Base-by-base conservation (phyloP, 495 filamentous ascomycete genomes). In the Penicillium psychrofluorescens region DNA sequence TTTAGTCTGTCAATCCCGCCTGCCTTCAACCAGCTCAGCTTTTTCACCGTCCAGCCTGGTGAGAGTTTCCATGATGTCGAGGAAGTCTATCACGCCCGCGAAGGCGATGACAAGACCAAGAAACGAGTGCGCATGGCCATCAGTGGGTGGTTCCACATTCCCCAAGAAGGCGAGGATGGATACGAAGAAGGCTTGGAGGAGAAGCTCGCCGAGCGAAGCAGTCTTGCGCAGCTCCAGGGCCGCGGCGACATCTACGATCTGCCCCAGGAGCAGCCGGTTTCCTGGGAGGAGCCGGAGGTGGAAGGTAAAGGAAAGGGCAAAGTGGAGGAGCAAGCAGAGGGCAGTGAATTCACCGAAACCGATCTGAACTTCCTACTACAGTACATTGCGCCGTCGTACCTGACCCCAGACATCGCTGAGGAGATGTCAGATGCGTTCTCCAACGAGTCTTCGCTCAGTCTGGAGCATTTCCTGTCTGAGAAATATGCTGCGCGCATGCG, bases 81-180 rank as follows among this genome's bases (percentile, higher is more conserved):
- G 68, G 92, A 99, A 62, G 94, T 99, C 11, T 96, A 95, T 63
- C 77, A 85, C 52, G 74, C 78, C 35, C 61, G 66, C 36, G 77
- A 79, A 42, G 77, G 78, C 46, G 76, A 84, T 30, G 82, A 82
- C 35, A 71, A 76, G 45, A 72, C 78, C 28, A 73, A 78, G 44
- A 83, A 78, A 42, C 79, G 92, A 36, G 79, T 95, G 35, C 79
- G 92, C 43, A 96, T 97, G 89, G 92, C 92, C 22, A 97, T 99
- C 51, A 94, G 87, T 48, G 92, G 92, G n/a, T 99, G 92, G 92
- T 99, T 89, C 66, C 92, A 99, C 60, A 96, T 99, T 41, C 94
- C 92, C 0, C 92, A 99, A 59, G 71, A 85, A 49, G 92, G 92
- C 31, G 92, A 99, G 58, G 87, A 91, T n/a, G 94, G 92, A 8